Conservation (phyloP, 177 flowering plant species). For the Vitis hybrid region DNA sequence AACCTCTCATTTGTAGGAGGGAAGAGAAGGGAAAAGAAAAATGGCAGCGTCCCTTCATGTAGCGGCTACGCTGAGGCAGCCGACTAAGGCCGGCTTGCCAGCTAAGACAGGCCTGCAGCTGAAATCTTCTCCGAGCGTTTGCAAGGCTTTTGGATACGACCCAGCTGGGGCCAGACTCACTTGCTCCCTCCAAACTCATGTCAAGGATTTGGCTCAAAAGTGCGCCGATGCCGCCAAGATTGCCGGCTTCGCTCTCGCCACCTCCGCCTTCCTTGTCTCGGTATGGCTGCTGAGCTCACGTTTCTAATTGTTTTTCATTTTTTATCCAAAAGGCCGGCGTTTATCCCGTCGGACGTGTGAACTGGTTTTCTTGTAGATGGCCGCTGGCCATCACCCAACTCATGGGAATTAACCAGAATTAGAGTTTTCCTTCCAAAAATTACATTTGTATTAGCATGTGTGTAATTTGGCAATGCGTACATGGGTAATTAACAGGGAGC, state of each 20-base stretch:
- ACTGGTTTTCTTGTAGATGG: too few relatives aligned
- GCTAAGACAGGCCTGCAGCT: constrained; percentile 32
- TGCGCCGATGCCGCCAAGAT: constrained; percentile 78
- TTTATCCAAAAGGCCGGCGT: background rate
- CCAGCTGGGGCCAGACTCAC: constrained; percentile 43
- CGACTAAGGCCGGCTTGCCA: constrained; percentile 51
- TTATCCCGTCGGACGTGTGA: background rate
- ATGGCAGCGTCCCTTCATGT: constrained; percentile 92
- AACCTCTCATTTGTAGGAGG: too few relatives aligned
- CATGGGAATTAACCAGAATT: too few relatives aligned
- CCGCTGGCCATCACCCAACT: too few relatives aligned
- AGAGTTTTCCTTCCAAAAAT: too few relatives aligned
- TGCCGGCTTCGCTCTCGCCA: constrained; percentile 88
- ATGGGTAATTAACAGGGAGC: constrained; percentile 59
- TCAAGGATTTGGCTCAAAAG: constrained; percentile 73
- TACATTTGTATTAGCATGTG: too few relatives aligned
- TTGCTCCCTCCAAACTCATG: constrained; percentile 75
- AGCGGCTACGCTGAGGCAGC: constrained; percentile 80
- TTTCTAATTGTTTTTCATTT: background rate
- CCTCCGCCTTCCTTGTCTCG: constrained; percentile 85
- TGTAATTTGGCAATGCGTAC: too few relatives aligned
- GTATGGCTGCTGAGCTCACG: constrained; percentile 29
- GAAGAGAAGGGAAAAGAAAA: too few relatives aligned
- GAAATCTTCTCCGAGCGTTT: constrained; percentile 47
- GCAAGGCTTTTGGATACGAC: constrained; percentile 69